These are phyloP conservation scores for Acer negundo DNA, from an alignment of 345 rosid species.

Conservation along the genomic window DNA sequence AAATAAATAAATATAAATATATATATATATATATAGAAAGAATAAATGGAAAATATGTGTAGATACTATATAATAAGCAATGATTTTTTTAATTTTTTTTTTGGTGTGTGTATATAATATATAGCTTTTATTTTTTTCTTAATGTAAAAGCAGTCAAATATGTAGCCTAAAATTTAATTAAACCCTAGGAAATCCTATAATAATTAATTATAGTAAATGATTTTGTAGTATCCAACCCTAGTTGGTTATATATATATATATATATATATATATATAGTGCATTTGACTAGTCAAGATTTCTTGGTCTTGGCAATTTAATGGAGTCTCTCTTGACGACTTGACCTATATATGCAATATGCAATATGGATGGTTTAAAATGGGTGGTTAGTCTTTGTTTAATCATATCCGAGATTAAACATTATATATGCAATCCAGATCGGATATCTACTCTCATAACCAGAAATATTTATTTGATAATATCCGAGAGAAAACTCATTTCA, in stretches of 20 bases:
- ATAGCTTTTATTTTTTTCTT: background rate
- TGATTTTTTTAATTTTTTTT: background rate
- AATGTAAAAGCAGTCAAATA: slow-evolving; percentile 2
- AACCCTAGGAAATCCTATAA: slow-evolving; percentile 1
- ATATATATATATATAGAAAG: background rate
- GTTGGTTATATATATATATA: too few species aligned
- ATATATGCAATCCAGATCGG: too few species aligned
- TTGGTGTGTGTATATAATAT: background rate
- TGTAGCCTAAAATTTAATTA: background rate
- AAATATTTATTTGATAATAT: too few species aligned
- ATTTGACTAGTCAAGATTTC: slow-evolving; percentile 21
- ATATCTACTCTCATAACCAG: too few species aligned
- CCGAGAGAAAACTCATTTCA: too few species aligned
- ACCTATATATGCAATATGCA: background rate
- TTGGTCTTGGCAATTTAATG: background rate
- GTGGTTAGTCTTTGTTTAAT: background rate
- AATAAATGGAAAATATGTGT: background rate
- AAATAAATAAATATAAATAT: background rate
- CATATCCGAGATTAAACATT: too few species aligned
- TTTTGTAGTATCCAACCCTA: background rate
- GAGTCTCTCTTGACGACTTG: background rate
- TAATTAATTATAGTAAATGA: background rate
- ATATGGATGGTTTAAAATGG: background rate
- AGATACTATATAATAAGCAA: background rate
- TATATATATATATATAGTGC: background rate